These are phyloP conservation scores for Fusarium metavorans DNA, from an alignment of 2,329 filamentous ascomycete species.

Conservation along the genomic window DNA sequence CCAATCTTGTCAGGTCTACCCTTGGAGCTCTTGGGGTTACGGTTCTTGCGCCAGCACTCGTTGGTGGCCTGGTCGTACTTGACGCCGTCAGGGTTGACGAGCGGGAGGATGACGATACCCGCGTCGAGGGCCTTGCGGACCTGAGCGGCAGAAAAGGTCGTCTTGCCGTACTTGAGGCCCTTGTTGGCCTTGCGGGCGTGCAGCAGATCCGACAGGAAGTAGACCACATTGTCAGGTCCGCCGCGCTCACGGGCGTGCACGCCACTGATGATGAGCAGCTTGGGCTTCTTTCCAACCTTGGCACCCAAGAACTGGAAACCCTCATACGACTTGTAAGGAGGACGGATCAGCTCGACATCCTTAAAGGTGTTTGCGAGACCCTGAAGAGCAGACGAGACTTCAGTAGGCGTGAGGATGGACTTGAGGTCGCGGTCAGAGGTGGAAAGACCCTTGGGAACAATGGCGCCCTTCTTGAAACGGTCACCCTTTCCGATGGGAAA, in stretches of 20 bases:
- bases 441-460: slow-evolving; percentile 49
- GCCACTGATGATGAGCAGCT: slow-evolving; percentile 64
- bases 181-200: slow-evolving; percentile 61
- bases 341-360: slow-evolving; percentile 54
- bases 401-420: slow-evolving; percentile 59
- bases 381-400: slow-evolving; percentile 58
- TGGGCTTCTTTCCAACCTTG: slow-evolving; percentile 59
- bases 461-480: slow-evolving; percentile 55
- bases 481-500: slow-evolving; percentile 57
- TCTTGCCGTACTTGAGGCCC: slow-evolving; percentile 64
- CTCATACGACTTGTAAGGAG: slow-evolving; percentile 59
- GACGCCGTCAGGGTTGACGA: slow-evolving; percentile 67
- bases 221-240: slow-evolving; percentile 66
- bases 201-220: slow-evolving; percentile 69
- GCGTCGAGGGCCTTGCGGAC: slow-evolving; percentile 63
- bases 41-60: slow-evolving; percentile 68
- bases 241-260: slow-evolving; percentile 71
- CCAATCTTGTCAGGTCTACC: slow-evolving; percentile 51
- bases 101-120: slow-evolving; percentile 65
- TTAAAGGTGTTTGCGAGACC: slow-evolving; percentile 55
- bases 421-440: slow-evolving; percentile 52
- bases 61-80: slow-evolving; percentile 63
- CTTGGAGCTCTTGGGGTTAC: slow-evolving; percentile 56
- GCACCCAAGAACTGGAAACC: slow-evolving; percentile 54
- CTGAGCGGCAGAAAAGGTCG: slow-evolving; percentile 63